Conservation (phyloP, 2,329 filamentous ascomycete species). For the Septoria linicola region DNA sequence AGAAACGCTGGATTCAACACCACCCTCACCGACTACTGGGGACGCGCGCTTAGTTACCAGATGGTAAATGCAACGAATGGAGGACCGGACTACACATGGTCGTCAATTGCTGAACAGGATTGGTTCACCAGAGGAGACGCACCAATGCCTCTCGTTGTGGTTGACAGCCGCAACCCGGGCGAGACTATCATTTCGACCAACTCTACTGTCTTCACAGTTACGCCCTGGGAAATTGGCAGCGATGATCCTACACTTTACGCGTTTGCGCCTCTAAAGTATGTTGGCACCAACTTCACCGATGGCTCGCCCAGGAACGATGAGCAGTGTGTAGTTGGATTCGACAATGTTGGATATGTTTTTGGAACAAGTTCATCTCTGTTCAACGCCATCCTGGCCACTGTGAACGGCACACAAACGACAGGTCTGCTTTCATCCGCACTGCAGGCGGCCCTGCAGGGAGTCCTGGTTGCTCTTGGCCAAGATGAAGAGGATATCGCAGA, state of each 20-base stretch:
- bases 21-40: conserved; percentile 81
- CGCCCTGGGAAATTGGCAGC: conserved; percentile 75
- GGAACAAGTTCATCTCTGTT: conserved; percentile 83
- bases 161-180: conserved; percentile 65
- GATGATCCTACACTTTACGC: conserved; percentile 71
- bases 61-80: conserved; percentile 74
- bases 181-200: conserved; percentile 65
- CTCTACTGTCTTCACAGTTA: conserved; percentile 74
- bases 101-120: conserved; percentile 66
- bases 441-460: conserved; percentile 43
- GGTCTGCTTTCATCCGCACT: conserved; percentile 41
- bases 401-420: conserved; percentile 52
- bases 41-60: conserved; percentile 81
- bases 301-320: conserved; percentile 58
- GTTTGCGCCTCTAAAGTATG: conserved; percentile 68
- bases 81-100: conserved; percentile 76
- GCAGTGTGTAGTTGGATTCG: conserved; percentile 73
- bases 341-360: conserved; percentile 80
- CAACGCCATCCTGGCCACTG: conserved; percentile 69
- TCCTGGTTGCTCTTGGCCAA: conserved; percentile 58
- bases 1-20: conserved; percentile 62
- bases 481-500: conserved; percentile 70
- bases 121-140: conserved; percentile 63
- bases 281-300: conserved; percentile 69
- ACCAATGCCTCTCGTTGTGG: conserved; percentile 72